Evolutionary conservation across 192 early-diverging fungal species (phyloP), one percentile per base, ranked within the genome.

Genomic region (Backusella tuberculispora): DNA sequence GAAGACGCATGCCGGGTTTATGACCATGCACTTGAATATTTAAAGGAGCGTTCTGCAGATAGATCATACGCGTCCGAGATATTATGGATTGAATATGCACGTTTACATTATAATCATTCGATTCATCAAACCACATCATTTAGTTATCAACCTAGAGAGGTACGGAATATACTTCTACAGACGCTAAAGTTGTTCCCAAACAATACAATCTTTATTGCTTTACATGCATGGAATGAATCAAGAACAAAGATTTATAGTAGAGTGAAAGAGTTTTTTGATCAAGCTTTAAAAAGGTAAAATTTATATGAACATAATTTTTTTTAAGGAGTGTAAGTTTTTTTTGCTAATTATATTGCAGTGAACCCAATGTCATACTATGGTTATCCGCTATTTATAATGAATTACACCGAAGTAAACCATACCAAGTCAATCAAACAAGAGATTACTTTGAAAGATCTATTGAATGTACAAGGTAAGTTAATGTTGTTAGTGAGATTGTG

Each of bases 161-260:
- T 91, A 44, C 74, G 89, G 13, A 74, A 81, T 8, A 79, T 80
- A 13, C 48, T 87, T 19, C 79, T 86, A 64, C 41, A 71, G 6
- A 85, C 85, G 17, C 45, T 93, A 56, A 63, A 67, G 9, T 44
- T 75, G 9, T 91, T 89, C 69, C 89, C 90, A 7, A 76, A 78
- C 50, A 91, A 93, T 72, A 83, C 85, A 1, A 66, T 85, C 13
- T 80, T 93, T 43, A 75, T 88, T 72, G 74, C 71, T 7, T 19
- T 88, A 43, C 91, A 86, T 76, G 81, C 86, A n/a, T 84, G 80
- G 82, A 89, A 88, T 68, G 91, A 93, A 77, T 72, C 78, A 42
- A 80, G 83, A 73, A 85, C 83, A 6, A 88, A 86, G 77, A 83
- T 92, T 63, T 85, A 91, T 38, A 86, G 83, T 73, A 75, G 88